Evolutionary conservation across 2,329 filamentous ascomycete genomes (phyloP).

Genomic region (Elsinoe necatrix): DNA sequence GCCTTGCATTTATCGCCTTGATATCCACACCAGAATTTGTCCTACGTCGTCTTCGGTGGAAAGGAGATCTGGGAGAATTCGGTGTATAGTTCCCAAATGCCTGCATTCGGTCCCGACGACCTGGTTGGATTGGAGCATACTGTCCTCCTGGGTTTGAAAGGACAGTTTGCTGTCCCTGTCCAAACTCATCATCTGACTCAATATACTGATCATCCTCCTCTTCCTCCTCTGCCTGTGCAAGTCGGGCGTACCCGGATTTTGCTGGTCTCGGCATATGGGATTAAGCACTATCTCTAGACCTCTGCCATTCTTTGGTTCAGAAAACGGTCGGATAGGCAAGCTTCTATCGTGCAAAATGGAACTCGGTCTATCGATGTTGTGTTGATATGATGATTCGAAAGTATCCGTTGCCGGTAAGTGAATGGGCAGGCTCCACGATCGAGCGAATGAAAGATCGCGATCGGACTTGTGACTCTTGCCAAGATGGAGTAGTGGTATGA

Average conservation of each 20-base stretch:
- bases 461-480: neutral
- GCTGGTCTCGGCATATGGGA: conserved; percentile 31
- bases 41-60: conserved; percentile 41
- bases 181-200: conserved; percentile 33
- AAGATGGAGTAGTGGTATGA: neutral
- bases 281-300: conserved; percentile 3
- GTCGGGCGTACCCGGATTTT: conserved; percentile 44
- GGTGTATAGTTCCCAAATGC: conserved; percentile 28
- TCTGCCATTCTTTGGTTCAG: conserved; percentile 10
- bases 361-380: conserved; percentile 5
- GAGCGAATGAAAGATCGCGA: neutral
- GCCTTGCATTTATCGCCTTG: conserved; percentile 91
- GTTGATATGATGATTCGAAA: conserved; percentile 10
- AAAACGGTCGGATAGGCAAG: conserved; percentile 4
- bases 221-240: conserved; percentile 46
- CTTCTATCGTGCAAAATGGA: neutral
- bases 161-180: conserved; percentile 21
- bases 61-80: conserved; percentile 25
- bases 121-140: conserved; percentile 42
- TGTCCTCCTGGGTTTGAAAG: conserved; percentile 20
- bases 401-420: conserved; percentile 1
- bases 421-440: conserved; percentile 8
- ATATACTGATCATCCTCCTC: conserved; percentile 33
- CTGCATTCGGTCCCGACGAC: conserved; percentile 38
- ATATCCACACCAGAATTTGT: conserved; percentile 91